Conservation (phyloP, 2,329 filamentous ascomycete species). For the Fusarium xyrophilum region DNA sequence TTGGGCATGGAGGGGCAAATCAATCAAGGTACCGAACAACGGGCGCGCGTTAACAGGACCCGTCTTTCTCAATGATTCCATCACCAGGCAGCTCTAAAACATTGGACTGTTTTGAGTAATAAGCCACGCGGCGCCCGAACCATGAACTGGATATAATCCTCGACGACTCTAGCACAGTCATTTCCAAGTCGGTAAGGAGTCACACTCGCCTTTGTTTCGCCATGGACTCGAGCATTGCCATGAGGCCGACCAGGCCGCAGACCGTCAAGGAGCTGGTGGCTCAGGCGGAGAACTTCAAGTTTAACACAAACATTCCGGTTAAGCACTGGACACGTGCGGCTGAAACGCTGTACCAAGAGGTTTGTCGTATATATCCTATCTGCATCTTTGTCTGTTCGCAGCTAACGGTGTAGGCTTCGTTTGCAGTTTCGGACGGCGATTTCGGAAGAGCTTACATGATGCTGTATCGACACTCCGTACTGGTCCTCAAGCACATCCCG, state of each 20-base stretch:
- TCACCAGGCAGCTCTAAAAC: conserved; percentile 27
- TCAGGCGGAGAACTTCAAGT: conserved; percentile 81
- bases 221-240: conserved; percentile 43
- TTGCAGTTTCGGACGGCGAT: conserved; percentile 86
- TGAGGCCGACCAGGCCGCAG: conserved; percentile 59
- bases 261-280: conserved; percentile 79
- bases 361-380: conserved; percentile 47
- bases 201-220: not conserved
- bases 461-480: conserved; percentile 84
- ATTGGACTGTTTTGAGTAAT: conserved; percentile 6
- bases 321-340: conserved; percentile 84
- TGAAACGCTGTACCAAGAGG: conserved; percentile 80
- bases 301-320: conserved; percentile 77
- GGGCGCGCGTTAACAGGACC: conserved; percentile 33
- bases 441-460: conserved; percentile 88
- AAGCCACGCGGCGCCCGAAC: conserved; percentile 22
- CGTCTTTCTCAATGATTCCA: conserved; percentile 16
- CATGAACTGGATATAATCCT: conserved; percentile 26
- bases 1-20: conserved; percentile 32
- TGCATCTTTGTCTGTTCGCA: not conserved
- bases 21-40: conserved; percentile 30
- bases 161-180: conserved; percentile 22
- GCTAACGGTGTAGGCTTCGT: conserved; percentile 68
- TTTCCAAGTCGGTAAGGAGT: not conserved
- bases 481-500: conserved; percentile 79